Evolutionary conservation across 2,329 filamentous ascomycete genomes (phyloP).

Genomic region (Fusarium denticulatum): DNA sequence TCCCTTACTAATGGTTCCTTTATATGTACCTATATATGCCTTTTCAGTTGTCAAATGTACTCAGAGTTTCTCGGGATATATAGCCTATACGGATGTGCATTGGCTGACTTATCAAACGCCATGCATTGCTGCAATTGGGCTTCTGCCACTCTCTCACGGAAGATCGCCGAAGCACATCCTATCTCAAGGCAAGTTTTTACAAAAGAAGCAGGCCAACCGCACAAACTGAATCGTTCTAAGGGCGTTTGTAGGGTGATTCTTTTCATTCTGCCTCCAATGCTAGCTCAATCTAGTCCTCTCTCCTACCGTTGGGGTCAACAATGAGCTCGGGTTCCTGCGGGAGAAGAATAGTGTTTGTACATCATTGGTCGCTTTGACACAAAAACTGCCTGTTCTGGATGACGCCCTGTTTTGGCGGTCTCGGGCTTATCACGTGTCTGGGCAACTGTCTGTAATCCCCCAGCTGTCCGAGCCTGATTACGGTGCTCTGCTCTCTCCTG

Average conservation of each 20-base stretch:
- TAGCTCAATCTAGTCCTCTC: conserved; percentile 8
- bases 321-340: conserved; percentile 34
- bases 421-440: conserved; percentile 42
- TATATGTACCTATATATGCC: neutral
- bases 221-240: neutral
- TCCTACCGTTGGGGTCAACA: conserved; percentile 34
- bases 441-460: conserved; percentile 18
- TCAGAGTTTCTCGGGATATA: neutral
- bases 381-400: conserved; percentile 38
- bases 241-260: neutral
- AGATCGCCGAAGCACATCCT: conserved; percentile 24
- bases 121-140: conserved; percentile 4
- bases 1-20: neutral
- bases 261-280: neutral
- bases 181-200: conserved; percentile 12
- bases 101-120: neutral
- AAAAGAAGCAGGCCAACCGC: conserved; percentile 22
- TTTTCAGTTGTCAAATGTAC: neutral
- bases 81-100: neutral
- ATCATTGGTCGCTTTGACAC: conserved; percentile 35
- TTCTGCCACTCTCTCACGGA: conserved; percentile 6
- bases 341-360: conserved; percentile 31
- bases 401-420: conserved; percentile 36
- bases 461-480: conserved; percentile 24
- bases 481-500: conserved; percentile 5